Base-by-base conservation (phyloP, 805 yeast species). In the Candida krabiensis region DNA sequence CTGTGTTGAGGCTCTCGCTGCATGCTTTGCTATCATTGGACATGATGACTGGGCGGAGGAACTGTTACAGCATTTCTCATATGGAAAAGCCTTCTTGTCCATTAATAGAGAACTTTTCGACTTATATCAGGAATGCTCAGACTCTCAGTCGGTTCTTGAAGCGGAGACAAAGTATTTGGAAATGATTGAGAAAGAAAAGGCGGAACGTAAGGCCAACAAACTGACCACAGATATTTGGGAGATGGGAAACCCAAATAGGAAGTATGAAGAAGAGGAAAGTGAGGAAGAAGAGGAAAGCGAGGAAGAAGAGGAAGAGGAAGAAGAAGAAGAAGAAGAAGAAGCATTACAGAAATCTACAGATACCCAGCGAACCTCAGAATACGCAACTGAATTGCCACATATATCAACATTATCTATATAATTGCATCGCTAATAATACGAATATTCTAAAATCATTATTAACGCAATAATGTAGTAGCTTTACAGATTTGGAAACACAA, bases 1-100 rank as follows among this genome's bases (percentile, higher is more conserved):
- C 63, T 93, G 99, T 62, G 99, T 88, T 5, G 99, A 93, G 60
- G 99, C 99, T 0, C 66, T 93, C 27, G 99, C 99, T 2, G 98
- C 99, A 0, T 88, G 96, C 55, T 84, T 93, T 56, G 96, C 96
- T 1, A 90, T 93, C 40, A 91, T 89, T 2, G 98, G 97, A 0
- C 90, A 80, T 48, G 66, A 67, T 30, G 97, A 90, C 47, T 88
- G 95, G 95, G 98, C 99, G 0, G 75, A 72, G 15, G 73, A 77
- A 43, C 70, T 91, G 13, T 63, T 93, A 45, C 71, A 78, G 33
- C 79, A 90, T 55, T 93, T 93, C 55, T 81, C 95, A 1, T 93
- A 97, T 96, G 99, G 99, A 2, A 75, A 77, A n/a, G 81, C 86
- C 0, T 93, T 93, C 52, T 63, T 93, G 51, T 80, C 83, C 37